Percentiles rank a stretch among this genome's conserved stretches.
Evolutionary conservation across 1,284 basidiomycete species (phyloP).

Genomic region (Cutaneotrichosporon daszewskae): DNA sequence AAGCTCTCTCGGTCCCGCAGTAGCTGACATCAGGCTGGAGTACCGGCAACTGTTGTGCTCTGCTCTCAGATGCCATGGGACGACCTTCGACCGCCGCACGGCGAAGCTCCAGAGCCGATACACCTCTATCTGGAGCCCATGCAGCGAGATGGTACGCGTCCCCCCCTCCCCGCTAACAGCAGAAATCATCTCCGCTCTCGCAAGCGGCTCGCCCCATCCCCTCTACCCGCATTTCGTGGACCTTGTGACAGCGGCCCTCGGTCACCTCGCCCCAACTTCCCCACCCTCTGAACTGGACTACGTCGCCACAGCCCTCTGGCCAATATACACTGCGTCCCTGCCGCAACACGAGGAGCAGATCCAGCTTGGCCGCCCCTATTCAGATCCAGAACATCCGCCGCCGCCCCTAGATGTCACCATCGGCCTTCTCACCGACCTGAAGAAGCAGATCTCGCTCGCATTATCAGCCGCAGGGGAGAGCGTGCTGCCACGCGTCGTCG

Average conservation of each 20-base stretch:
- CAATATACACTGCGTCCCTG: slow-evolving; percentile 49
- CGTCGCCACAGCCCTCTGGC: slow-evolving; percentile 72
- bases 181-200: slow-evolving; percentile 28
- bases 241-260: slow-evolving; percentile 60
- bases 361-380: slow-evolving; percentile 18
- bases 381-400: slow-evolving; percentile 20
- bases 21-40: slow-evolving; percentile 29
- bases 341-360: slow-evolving; percentile 35
- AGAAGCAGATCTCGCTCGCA: slow-evolving; percentile 34
- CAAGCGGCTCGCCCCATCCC: slow-evolving; percentile 42
- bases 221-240: slow-evolving; percentile 64
- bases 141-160: slow-evolving; percentile 57
- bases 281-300: slow-evolving; percentile 68
- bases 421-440: slow-evolving; percentile 43
- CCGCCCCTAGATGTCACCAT: slow-evolving; percentile 30
- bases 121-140: slow-evolving; percentile 59
- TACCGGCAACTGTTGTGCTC: slow-evolving; percentile 58
- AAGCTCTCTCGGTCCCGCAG: slow-evolving; percentile 29
- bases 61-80: slow-evolving; percentile 68
- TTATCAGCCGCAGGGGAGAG: slow-evolving; percentile 37
- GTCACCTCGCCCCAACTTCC: slow-evolving; percentile 55
- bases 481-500: slow-evolving; percentile 30
- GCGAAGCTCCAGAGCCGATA: slow-evolving; percentile 69
- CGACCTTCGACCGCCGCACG: slow-evolving; percentile 62
- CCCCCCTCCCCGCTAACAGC: slow-evolving; percentile 30